These are phyloP conservation scores for Ophiostoma novo-ulmi DNA, from an alignment of 2,329 filamentous ascomycete genomes.

Conservation along the genomic window DNA sequence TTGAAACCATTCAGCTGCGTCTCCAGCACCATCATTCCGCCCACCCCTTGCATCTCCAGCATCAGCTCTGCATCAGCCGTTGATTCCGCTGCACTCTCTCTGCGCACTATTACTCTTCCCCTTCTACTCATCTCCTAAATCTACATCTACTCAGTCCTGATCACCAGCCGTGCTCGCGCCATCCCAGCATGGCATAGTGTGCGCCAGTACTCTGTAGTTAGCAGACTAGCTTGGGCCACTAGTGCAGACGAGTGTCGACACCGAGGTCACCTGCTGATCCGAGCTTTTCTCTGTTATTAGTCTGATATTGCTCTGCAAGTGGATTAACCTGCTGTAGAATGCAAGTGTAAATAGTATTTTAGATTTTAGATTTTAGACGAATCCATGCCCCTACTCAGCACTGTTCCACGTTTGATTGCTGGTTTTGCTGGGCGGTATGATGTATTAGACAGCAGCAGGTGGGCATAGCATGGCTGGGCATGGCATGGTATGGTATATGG, in stretches of 20 bases:
- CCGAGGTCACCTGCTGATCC: constrained; percentile 8
- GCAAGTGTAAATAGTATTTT: not conserved
- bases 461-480: too few relatives aligned
- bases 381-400: too few relatives aligned
- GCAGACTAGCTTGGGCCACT: not conserved
- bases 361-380: too few relatives aligned
- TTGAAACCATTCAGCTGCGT: not conserved
- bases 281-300: not conserved
- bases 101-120: not conserved
- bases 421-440: too few relatives aligned
- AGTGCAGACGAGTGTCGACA: not conserved
- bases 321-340: constrained; percentile 5
- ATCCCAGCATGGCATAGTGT: not conserved
- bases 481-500: too few relatives aligned
- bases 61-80: not conserved
- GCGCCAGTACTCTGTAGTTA: too few relatives aligned
- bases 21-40: not conserved
- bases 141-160: not conserved
- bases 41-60: not conserved
- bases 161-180: constrained; percentile 1
- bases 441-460: too few relatives aligned
- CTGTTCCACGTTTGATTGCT: too few relatives aligned
- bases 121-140: not conserved
- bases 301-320: not conserved
- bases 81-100: not conserved